phyloP scores from a whole-genome alignment of 2,329 filamentous ascomycete genomes.

The Fusarium decemcellulare region DNA sequence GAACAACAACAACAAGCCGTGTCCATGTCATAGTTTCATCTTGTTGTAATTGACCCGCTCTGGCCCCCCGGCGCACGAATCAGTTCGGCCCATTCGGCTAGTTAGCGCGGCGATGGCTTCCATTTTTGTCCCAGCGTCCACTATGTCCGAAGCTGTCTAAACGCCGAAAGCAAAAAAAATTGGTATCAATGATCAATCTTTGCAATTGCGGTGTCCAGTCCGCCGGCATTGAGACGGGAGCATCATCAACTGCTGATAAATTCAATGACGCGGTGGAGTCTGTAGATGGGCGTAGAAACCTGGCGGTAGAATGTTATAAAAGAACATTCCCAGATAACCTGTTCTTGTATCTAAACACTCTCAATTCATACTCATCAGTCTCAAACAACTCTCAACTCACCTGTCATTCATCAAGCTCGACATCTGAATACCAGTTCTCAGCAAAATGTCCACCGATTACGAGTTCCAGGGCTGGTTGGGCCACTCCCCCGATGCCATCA shows the following conservation, averaged over 20 bases:
- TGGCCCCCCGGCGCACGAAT: constrained; percentile 1
- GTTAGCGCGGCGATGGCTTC: constrained; percentile 32
- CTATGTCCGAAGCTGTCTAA: constrained; percentile 10
- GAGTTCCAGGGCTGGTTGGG: constrained; percentile 69
- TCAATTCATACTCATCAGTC: neutral
- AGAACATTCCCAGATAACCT: neutral
- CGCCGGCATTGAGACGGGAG: neutral
- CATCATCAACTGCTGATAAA: constrained; percentile 29
- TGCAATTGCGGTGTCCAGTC: neutral
- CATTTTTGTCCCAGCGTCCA: constrained; percentile 9
- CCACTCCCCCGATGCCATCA: constrained; percentile 53
- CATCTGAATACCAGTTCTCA: neutral
- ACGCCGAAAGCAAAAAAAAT: neutral
- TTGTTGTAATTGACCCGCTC: constrained; percentile 25
- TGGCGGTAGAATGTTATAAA: constrained; percentile 1
- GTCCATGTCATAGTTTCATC: neutral
- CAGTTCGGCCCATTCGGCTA: neutral
- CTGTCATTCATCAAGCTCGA: neutral
- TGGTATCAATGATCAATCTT: too few species aligned
- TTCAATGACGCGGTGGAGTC: constrained; percentile 36
- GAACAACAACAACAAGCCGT: too few species aligned
- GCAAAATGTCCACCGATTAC: constrained; percentile 54
- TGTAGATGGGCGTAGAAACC: constrained; percentile 18
- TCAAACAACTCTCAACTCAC: neutral
- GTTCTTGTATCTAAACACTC: neutral